Evolutionary conservation across 352 stramenopile species (phyloP).

Genomic region (Globisporangium perplexum): DNA sequence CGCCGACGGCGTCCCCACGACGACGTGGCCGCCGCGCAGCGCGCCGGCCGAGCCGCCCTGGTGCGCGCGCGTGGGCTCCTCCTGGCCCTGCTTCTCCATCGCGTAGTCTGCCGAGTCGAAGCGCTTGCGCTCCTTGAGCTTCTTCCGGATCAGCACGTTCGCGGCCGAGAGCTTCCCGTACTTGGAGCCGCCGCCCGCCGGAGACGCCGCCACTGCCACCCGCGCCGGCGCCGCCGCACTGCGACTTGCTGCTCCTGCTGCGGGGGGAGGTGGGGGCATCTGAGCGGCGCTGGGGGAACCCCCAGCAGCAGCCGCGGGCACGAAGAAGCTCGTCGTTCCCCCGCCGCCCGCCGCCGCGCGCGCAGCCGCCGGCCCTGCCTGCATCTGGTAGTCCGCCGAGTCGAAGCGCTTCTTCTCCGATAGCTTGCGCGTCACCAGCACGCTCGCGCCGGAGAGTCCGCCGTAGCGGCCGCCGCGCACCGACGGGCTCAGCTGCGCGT

Average conservation of each 20-base stretch:
- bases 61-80: slow-evolving; percentile 5
- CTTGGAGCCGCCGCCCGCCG: slow-evolving; percentile 19
- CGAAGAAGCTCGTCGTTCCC: slow-evolving; percentile 2
- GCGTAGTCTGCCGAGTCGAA: slow-evolving; percentile 81
- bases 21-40: slow-evolving; percentile 14
- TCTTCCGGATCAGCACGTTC: slow-evolving; percentile 74
- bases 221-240: background rate
- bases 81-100: slow-evolving; percentile 52
- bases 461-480: slow-evolving; percentile 41
- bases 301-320: background rate
- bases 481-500: slow-evolving; percentile 56
- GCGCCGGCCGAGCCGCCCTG: slow-evolving; percentile 16
- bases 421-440: slow-evolving; percentile 27
- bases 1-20: slow-evolving; percentile 17
- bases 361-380: background rate
- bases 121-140: slow-evolving; percentile 75
- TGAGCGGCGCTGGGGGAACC: background rate
- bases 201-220: slow-evolving; percentile 3
- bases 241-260: background rate
- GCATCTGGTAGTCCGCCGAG: slow-evolving; percentile 31
- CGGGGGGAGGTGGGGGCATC: background rate
- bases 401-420: slow-evolving; percentile 34
- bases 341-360: background rate
- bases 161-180: slow-evolving; percentile 61
- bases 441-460: slow-evolving; percentile 24